Evolutionary conservation across 2,329 filamentous ascomycete genomes (phyloP).

Genomic region (Chaetomiaceae sp.): DNA sequence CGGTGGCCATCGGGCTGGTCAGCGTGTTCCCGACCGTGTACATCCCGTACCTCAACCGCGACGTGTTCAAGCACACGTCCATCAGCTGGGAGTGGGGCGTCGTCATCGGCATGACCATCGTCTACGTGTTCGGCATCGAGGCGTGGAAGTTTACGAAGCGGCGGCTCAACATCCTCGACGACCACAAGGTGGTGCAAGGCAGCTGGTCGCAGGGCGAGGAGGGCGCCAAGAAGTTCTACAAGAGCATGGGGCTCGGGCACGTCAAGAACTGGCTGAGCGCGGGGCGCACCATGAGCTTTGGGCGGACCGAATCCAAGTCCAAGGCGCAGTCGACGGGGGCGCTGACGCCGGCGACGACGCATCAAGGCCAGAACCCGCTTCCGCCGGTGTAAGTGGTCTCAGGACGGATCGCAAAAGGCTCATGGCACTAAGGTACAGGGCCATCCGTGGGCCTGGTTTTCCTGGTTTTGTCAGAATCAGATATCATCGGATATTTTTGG

Average conservation of each 20-base stretch:
- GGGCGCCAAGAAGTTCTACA: slow-evolving; percentile 40
- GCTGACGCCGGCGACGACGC: slow-evolving; percentile 18
- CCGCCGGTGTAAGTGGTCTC: slow-evolving; percentile 10
- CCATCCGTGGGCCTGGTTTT: no score
- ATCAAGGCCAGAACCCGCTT: slow-evolving; percentile 3
- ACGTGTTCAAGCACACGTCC: slow-evolving; percentile 66
- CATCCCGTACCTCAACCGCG: slow-evolving; percentile 64
- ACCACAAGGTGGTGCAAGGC: slow-evolving; percentile 45
- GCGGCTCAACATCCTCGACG: slow-evolving; percentile 46
- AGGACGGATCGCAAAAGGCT: no score
- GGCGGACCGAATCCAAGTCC: slow-evolving; percentile 23
- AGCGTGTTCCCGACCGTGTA: slow-evolving; percentile 66
- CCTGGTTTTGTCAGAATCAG: no score
- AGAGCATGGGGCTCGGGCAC: slow-evolving; percentile 46
- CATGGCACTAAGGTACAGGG: no score
- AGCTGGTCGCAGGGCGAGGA: slow-evolving; percentile 50
- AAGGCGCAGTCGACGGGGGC: slow-evolving; percentile 12
- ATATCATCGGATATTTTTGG: no score
- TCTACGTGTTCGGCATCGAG: slow-evolving; percentile 66
- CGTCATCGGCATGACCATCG: slow-evolving; percentile 55
- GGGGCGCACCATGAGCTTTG: slow-evolving; percentile 13
- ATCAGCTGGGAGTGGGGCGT: slow-evolving; percentile 75
- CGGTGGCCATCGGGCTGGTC: slow-evolving; percentile 55
- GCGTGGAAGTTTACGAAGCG: slow-evolving; percentile 68
- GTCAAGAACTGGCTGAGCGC: slow-evolving; percentile 31